A percentile compares a stretch with the other conserved stretches of the same genome.
phyloP scores from a whole-genome alignment of 129 eudicot genomes.

The Lactuca sativa region DNA sequence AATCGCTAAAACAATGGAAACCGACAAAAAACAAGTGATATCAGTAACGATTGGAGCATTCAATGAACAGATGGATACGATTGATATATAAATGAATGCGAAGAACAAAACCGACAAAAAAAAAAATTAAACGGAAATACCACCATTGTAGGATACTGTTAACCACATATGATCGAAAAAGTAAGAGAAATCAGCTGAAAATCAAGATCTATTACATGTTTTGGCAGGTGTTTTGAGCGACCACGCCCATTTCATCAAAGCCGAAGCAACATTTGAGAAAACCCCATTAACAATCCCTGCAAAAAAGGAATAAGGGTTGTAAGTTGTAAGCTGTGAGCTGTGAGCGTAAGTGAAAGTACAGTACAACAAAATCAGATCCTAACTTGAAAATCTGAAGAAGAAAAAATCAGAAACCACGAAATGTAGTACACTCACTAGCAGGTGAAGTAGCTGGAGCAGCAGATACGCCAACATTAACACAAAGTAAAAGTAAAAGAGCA shows the following conservation, averaged over 20 bases:
- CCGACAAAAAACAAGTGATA: neutral
- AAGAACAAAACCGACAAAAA: neutral
- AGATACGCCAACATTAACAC: conserved; percentile 23
- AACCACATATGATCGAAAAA: neutral
- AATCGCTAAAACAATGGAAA: conserved; percentile 53
- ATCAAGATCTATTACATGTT: conserved; percentile 59
- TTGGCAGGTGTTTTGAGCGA: conserved; percentile 77
- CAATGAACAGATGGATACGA: neutral
- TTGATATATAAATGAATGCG: neutral
- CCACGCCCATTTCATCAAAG: conserved; percentile 73
- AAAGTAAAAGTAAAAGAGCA: conserved; percentile 44
- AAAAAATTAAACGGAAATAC: neutral
- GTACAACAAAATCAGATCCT: conserved; percentile 16
- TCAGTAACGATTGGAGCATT: neutral
- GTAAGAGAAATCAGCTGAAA: conserved; percentile 6
- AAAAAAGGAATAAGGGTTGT: neutral
- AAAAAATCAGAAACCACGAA: conserved; percentile 12
- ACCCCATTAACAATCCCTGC: conserved; percentile 86
- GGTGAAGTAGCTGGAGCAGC: conserved; percentile 74
- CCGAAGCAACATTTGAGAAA: conserved; percentile 66
- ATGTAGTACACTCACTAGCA: conserved; percentile 57
- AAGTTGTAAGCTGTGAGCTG: neutral
- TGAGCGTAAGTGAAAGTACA: neutral
- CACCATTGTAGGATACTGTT: neutral
- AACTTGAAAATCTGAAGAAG: neutral